These are phyloP conservation scores for Bipolaris zeicola DNA, from an alignment of 2,329 filamentous ascomycete species.

Conservation along the genomic window DNA sequence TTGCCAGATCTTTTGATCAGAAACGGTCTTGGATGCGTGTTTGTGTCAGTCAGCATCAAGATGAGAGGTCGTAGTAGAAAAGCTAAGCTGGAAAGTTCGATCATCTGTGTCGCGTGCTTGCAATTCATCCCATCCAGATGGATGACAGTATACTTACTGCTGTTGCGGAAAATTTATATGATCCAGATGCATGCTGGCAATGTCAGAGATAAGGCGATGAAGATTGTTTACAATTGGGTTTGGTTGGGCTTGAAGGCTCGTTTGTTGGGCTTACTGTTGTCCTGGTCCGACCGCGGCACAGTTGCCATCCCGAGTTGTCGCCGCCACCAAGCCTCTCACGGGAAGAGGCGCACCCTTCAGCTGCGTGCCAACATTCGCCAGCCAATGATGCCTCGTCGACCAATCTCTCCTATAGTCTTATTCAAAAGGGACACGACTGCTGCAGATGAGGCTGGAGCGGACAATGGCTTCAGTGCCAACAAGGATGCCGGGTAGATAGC, in stretches of 20 bases:
- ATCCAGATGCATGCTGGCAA: too few species aligned
- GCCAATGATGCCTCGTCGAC: background rate
- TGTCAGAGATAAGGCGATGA: background rate
- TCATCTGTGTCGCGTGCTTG: too few species aligned
- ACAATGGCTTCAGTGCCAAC: background rate
- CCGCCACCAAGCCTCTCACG: background rate
- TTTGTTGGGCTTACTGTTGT: background rate
- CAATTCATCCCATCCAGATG: too few species aligned
- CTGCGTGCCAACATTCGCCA: background rate
- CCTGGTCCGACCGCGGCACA: background rate
- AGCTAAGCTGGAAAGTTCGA: too few species aligned
- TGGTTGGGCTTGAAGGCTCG: background rate
- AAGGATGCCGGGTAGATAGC: constrained; percentile 17
- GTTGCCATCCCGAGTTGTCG: background rate
- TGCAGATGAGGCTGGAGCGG: constrained; percentile 6
- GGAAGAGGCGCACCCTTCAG: background rate
- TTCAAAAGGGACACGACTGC: background rate
- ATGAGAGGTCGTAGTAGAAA: too few species aligned
- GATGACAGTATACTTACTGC: too few species aligned
- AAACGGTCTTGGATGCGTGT: too few species aligned
- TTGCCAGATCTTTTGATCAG: too few species aligned
- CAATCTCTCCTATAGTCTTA: background rate
- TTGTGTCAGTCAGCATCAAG: too few species aligned
- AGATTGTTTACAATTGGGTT: background rate
- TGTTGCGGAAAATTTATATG: too few species aligned